Percentiles rank a stretch among this genome's conserved stretches.
These are phyloP conservation scores for Rhodofomes roseus DNA, from an alignment of 1,284 basidiomycete genomes.

Conservation along the genomic window DNA sequence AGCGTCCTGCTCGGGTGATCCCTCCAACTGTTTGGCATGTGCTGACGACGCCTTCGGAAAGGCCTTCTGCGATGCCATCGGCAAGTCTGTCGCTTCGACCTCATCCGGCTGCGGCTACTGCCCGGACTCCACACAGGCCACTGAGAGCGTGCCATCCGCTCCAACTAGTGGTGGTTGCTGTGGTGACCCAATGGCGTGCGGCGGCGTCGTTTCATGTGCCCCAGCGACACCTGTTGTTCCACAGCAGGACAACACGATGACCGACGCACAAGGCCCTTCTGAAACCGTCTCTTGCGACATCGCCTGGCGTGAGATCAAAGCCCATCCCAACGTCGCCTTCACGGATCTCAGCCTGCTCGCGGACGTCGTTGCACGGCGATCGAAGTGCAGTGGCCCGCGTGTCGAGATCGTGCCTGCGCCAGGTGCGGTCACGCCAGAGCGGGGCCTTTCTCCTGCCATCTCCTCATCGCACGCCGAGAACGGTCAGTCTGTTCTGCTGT, in stretches of 20 bases:
- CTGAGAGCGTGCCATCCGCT: conserved; percentile 11
- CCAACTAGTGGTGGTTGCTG: conserved; percentile 21
- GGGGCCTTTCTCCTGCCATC: conserved; percentile 31
- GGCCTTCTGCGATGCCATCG: conserved; percentile 81
- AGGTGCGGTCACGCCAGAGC: conserved; percentile 44
- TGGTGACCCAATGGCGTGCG: conserved; percentile 25
- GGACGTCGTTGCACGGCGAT: conserved; percentile 82
- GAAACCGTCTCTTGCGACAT: conserved; percentile 78
- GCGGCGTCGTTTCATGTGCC: conserved; percentile 7
- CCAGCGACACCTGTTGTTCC: background rate
- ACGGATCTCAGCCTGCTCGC: conserved; percentile 79
- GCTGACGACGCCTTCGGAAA: conserved; percentile 80
- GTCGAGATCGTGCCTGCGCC: conserved; percentile 63
- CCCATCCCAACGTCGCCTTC: conserved; percentile 84
- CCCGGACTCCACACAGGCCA: conserved; percentile 33
- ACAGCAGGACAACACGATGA: conserved; percentile 13
- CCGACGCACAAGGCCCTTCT: conserved; percentile 19
- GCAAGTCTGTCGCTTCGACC: conserved; percentile 48
- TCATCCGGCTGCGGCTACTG: conserved; percentile 51
- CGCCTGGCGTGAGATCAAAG: conserved; percentile 85
- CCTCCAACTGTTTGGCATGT: conserved; percentile 73
- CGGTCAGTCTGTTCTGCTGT: conserved; percentile 35
- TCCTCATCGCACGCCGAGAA: conserved; percentile 12
- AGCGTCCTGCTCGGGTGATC: conserved; percentile 51
- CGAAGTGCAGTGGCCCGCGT: conserved; percentile 72